Conservation (phyloP, 805 yeast genomes). For the Jamesozyma spencerorum region DNA sequence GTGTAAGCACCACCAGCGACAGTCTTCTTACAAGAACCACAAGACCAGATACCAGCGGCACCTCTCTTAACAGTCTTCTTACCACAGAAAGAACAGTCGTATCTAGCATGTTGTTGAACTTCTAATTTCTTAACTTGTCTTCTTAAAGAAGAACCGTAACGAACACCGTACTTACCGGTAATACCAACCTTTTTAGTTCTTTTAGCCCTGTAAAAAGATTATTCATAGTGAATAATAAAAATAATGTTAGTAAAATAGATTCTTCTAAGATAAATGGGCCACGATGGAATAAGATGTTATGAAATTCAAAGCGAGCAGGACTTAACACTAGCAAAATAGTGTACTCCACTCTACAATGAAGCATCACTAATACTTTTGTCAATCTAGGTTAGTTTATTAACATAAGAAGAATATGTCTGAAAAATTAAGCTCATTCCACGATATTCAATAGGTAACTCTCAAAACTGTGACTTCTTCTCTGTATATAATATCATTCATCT, state of each 20-base stretch:
- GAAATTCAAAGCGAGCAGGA: no score
- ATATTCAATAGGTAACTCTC: no score
- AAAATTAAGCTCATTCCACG: no score
- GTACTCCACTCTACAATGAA: no score
- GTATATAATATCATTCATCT: not conserved
- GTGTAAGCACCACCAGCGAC: slow-evolving; percentile 99
- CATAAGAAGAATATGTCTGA: no score
- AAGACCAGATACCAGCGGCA: slow-evolving; percentile 98
- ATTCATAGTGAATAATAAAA: not conserved
- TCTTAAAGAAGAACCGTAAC: slow-evolving; percentile 99
- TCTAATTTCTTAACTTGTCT: slow-evolving; percentile 99
- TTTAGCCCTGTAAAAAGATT: slow-evolving; percentile 70
- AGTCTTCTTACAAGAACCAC: slow-evolving; percentile 90
- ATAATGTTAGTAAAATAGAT: slow-evolving; percentile 1
- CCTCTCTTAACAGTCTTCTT: slow-evolving; percentile 96
- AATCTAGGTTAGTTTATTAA: no score
- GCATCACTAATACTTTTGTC: no score
- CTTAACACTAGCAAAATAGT: no score
- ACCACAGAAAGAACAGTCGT: slow-evolving; percentile 99
- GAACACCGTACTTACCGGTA: slow-evolving; percentile 99
- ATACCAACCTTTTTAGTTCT: slow-evolving; percentile 99
- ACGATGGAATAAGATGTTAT: not conserved
- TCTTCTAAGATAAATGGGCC: not conserved
- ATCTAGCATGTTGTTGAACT: slow-evolving; percentile 96
- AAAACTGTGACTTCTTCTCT: no score